phyloP scores from a whole-genome alignment of 2,329 filamentous ascomycete genomes.

The Fusarium verticillioides region DNA sequence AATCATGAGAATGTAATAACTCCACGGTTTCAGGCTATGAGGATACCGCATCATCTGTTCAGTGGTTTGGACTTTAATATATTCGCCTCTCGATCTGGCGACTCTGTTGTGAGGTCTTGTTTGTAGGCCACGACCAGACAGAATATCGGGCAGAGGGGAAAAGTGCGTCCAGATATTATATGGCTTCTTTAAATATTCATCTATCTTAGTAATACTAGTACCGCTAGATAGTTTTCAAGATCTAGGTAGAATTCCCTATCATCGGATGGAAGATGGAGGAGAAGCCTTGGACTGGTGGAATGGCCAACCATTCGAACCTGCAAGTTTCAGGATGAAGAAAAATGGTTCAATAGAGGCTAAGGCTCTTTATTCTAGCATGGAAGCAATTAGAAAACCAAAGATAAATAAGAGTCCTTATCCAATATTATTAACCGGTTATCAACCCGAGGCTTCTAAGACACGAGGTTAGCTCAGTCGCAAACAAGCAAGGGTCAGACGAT shows the following conservation, averaged over 20 bases:
- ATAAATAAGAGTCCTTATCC: not conserved
- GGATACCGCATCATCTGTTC: too few relatives aligned
- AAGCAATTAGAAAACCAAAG: not conserved
- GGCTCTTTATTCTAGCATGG: not conserved
- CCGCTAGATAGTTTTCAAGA: too few relatives aligned
- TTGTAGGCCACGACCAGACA: too few relatives aligned
- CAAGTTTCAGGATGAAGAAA: not conserved
- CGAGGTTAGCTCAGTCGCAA: constrained; percentile 23
- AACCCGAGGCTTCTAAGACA: not conserved
- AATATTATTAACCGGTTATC: constrained; percentile 20
- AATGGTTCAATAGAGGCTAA: not conserved
- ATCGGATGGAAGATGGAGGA: not conserved
- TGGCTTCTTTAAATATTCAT: not conserved
- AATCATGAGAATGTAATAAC: too few relatives aligned
- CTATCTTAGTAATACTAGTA: not conserved
- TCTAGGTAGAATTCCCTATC: not conserved
- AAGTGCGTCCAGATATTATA: fast-evolving
- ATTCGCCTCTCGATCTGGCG: not conserved
- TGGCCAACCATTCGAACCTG: too few relatives aligned
- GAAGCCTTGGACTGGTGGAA: not conserved
- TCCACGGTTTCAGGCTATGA: too few relatives aligned
- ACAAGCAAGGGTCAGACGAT: constrained; percentile 22
- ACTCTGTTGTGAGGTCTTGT: not conserved
- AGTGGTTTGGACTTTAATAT: too few relatives aligned
- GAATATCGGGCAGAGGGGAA: not conserved